Evolutionary conservation across 2,329 filamentous ascomycete species (phyloP), one percentile per base, ranked within the genome.

Genomic region (Fusarium sp.): DNA sequence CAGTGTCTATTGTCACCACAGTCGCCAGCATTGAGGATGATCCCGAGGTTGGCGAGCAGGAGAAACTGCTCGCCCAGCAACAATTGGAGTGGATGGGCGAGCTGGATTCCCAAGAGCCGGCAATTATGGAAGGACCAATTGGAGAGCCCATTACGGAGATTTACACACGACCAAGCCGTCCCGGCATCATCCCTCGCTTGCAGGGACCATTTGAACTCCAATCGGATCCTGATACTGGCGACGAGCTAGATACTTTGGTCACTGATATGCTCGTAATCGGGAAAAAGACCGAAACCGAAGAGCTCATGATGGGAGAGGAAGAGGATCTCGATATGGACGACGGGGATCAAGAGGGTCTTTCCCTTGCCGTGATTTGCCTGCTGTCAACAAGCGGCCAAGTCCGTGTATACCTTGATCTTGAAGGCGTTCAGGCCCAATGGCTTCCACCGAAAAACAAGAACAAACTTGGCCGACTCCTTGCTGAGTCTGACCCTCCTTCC

Each of bases 1-100:
- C 93, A 1, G 90, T 95, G 1, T 92, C 92, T 11, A 92, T 97
- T 60, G 90, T 97, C 26, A 90, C 92, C 41, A 93, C 93, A 69
- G 81, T 91, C 14, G 89, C 85, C 4, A 85, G 86, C 6, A 83
- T 87, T 42, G 88, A 91, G 69, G 88, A 89, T 69, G 88, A 90
- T 70, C 83, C 85, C 2, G 77, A 81, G 4, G 81, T 87, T 19
- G 82, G 87, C 7, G 80, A 85, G 23, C 81, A 83, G 26, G 83
- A 84, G 37, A 89, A 85, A 75, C 80, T 88, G 6, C 79, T 91
- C 34, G 86, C 86, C 2, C 88, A 90, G 74, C 89, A 91, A 72
- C 89, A 91, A 72, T 80, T 90, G 9, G 85, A 89, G 55, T 91
- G 89, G 89, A 90, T 91, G 86, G 84, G 87, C 4, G 88, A 90